phyloP scores from a whole-genome alignment of 192 early-diverging fungal species.

The Diversispora epigaea region DNA sequence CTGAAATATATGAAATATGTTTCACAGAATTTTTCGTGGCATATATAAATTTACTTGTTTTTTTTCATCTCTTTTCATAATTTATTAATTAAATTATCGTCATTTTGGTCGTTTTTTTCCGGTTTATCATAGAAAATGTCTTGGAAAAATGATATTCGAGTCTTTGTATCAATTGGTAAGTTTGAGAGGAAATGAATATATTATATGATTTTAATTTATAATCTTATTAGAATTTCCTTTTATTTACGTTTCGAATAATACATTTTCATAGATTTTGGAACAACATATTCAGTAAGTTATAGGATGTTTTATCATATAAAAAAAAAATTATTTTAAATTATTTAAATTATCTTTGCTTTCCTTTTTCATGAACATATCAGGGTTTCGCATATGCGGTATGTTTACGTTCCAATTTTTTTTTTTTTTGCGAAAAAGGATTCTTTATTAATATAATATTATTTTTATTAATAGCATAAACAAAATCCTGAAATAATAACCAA shows the following conservation, averaged over 20 bases:
- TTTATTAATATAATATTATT: neutral
- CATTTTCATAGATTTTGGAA: slow-evolving; percentile 9
- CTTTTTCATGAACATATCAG: neutral
- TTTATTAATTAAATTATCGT: too few species aligned
- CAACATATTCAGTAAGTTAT: neutral
- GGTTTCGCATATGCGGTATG: neutral
- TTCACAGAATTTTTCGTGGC: too few species aligned
- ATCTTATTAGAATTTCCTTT: neutral
- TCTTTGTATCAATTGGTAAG: neutral
- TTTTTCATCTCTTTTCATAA: too few species aligned
- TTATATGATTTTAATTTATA: neutral
- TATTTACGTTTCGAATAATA: neutral
- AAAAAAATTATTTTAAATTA: neutral
- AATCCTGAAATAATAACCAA: slow-evolving; percentile 5
- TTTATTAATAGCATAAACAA: neutral
- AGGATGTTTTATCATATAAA: neutral
- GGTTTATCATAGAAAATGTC: neutral
- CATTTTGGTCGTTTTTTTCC: too few species aligned
- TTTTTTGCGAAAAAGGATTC: too few species aligned
- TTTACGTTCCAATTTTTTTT: too few species aligned
- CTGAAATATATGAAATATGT: too few species aligned
- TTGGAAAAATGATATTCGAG: neutral
- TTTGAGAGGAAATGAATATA: neutral
- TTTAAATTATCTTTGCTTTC: neutral
- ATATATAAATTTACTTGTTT: too few species aligned